Base-by-base conservation (phyloP, 1,284 basidiomycete species). In the Limonomyces culmigenus region DNA sequence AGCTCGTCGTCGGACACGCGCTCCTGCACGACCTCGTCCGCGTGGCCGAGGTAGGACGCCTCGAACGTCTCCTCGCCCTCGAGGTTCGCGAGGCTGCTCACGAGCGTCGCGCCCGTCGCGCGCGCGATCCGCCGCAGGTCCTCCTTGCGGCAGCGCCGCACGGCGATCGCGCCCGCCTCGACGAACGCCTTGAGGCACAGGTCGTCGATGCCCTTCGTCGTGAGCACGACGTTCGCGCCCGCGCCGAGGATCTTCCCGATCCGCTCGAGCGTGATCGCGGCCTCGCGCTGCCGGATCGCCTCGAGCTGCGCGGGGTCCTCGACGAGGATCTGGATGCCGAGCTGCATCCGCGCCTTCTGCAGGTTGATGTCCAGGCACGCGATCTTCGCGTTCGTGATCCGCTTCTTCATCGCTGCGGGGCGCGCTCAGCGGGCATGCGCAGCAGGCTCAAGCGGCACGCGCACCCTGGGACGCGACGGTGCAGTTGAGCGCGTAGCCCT, bases 21-120 rank as follows among this genome's bases (percentile, higher is more conserved):
- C 61, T 97, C 92, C 55, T 99, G 95, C 3, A 86, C 70, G 38
- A 98, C 95, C 57, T 98, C 93, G 10, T 98, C 95, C 10, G 95
- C 93, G 32, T 62, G 63, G 21, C 95, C 95, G 35, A 99, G 69
- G 53, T 75, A 83, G 55, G 75, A 80, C 14, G 89, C 66, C 54
- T 98, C 95, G 50, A 92, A 98, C 0, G 92, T 92, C 60, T 99
- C 95, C 40, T 99, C 95, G 34, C 95, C 95, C 44, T 99, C 93
- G 19, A 98, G 67, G 58, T 98, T 97, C 23, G 92, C 92, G 39
- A 98, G 67, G 50, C 84, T 92, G 17, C 85, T 87, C 38, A 98
- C 75, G 33, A 98, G 68, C 33, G 85, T 87, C 15, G 92, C 95
- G 32, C 95, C 95, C 0, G 93, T 97, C 4, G 95, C 93, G 56